These are phyloP conservation scores for Colletotrichum sp. DNA, from an alignment of 2,329 filamentous ascomycete genomes.

Conservation along the genomic window DNA sequence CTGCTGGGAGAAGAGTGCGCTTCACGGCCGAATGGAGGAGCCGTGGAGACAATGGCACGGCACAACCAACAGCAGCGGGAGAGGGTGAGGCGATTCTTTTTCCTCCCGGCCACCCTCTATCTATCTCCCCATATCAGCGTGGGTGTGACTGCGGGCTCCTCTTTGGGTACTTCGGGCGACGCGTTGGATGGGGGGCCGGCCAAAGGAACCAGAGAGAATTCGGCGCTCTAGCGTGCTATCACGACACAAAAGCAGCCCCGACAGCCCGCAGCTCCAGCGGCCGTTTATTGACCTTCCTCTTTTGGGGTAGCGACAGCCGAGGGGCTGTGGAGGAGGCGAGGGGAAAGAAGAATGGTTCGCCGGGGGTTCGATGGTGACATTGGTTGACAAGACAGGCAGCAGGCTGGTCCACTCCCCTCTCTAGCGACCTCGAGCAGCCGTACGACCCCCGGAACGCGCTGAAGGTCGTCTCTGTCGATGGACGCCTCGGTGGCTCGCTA, in stretches of 20 bases:
- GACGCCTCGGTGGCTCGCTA: background rate
- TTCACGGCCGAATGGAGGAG: background rate
- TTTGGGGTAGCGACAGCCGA: slow-evolving; percentile 21
- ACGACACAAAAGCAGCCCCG: slow-evolving; percentile 11
- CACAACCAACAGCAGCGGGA: background rate
- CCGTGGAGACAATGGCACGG: background rate
- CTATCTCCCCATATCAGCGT: background rate
- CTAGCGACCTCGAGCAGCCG: background rate
- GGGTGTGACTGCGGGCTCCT: background rate
- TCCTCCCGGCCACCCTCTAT: background rate
- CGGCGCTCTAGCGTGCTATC: slow-evolving; percentile 18
- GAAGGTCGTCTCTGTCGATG: background rate
- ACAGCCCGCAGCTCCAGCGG: slow-evolving; percentile 11
- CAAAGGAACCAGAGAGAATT: slow-evolving; percentile 6
- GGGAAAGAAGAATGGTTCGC: slow-evolving; percentile 16
- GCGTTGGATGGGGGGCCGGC: background rate
- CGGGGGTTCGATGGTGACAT: slow-evolving; percentile 10
- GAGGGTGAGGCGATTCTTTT: background rate
- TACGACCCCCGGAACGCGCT: background rate
- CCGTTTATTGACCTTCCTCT: slow-evolving; percentile 21
- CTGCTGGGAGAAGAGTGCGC: background rate
- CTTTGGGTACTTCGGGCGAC: background rate
- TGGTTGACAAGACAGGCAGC: background rate
- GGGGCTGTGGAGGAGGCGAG: slow-evolving; percentile 20
- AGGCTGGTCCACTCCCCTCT: background rate